These are phyloP conservation scores for Leccinum subgranulosum DNA, from an alignment of 768 basidiomycete genomes.

Conservation along the genomic window DNA sequence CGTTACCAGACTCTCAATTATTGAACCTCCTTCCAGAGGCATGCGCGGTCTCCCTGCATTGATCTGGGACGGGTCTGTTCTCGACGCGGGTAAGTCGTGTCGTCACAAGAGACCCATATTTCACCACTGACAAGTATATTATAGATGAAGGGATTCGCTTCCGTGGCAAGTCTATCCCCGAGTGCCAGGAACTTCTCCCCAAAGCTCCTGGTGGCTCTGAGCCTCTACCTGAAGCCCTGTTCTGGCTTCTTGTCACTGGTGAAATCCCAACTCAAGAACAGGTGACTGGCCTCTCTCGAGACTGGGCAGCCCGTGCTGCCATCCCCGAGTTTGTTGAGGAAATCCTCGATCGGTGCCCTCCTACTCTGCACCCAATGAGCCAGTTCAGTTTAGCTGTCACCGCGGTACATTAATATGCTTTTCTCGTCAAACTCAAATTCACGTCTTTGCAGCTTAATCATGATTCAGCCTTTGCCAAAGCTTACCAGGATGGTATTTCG, in stretches of 20 bases:
- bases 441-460: conserved; percentile 66
- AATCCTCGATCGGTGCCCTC: conserved; percentile 88
- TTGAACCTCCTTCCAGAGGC: conserved; percentile 46
- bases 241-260: conserved; percentile 94
- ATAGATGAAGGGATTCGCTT: conserved; percentile 96
- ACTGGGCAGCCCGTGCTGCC: conserved; percentile 92
- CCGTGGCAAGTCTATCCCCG: conserved; percentile 93
- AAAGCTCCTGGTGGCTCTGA: conserved; percentile 86
- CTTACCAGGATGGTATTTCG: conserved; percentile 86
- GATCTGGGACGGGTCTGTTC: conserved; percentile 98
- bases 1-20: background rate
- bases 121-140: background rate
- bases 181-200: conserved; percentile 82
- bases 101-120: background rate
- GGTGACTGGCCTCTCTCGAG: conserved; percentile 78
- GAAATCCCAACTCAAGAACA: conserved; percentile 92
- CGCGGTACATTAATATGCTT: conserved; percentile 50
- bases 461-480: conserved; percentile 94
- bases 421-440: background rate
- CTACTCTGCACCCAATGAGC: conserved; percentile 97
- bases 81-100: conserved; percentile 71
- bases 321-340: conserved; percentile 97
- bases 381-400: conserved; percentile 97
- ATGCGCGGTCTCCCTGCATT: conserved; percentile 90
- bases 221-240: conserved; percentile 90